Evolutionary conservation across 2,329 filamentous ascomycete species (phyloP).

Genomic region (Sporothrix globosa): DNA sequence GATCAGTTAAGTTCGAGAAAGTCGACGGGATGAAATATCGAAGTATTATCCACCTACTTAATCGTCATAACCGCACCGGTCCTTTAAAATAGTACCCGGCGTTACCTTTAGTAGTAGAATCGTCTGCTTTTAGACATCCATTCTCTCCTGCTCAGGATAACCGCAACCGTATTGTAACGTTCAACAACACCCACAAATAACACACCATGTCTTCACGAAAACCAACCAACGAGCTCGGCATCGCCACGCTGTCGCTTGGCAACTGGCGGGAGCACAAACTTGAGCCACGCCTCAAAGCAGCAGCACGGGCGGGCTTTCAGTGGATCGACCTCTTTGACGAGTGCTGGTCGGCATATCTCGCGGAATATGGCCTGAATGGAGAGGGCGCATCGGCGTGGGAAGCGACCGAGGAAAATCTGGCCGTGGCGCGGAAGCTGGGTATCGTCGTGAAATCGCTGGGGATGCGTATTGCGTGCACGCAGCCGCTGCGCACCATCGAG

Average conservation of each 20-base stretch:
- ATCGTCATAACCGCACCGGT: no score
- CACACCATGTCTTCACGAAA: background rate
- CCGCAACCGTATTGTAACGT: no score
- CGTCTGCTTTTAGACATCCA: no score
- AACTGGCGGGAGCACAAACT: conserved; percentile 19
- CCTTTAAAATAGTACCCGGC: no score
- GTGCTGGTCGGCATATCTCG: conserved; percentile 21
- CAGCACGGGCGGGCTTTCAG: background rate
- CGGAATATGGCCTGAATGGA: background rate
- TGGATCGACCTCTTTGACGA: conserved; percentile 21
- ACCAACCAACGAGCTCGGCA: conserved; percentile 23
- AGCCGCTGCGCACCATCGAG: conserved; percentile 11
- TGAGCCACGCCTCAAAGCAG: background rate
- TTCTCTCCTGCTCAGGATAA: no score
- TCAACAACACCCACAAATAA: background rate
- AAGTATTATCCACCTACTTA: no score
- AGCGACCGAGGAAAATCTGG: background rate
- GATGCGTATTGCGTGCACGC: conserved; percentile 21
- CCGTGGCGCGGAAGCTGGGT: conserved; percentile 3
- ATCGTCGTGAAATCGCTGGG: background rate
- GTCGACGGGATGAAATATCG: no score
- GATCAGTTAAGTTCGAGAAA: no score
- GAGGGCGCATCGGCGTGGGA: conserved; percentile 13
- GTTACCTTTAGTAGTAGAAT: no score
- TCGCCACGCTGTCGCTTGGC: conserved; percentile 14